Evolutionary conservation across 169 alveolate genomes (phyloP).

Genomic region (Cyclospora cayetanensis): DNA sequence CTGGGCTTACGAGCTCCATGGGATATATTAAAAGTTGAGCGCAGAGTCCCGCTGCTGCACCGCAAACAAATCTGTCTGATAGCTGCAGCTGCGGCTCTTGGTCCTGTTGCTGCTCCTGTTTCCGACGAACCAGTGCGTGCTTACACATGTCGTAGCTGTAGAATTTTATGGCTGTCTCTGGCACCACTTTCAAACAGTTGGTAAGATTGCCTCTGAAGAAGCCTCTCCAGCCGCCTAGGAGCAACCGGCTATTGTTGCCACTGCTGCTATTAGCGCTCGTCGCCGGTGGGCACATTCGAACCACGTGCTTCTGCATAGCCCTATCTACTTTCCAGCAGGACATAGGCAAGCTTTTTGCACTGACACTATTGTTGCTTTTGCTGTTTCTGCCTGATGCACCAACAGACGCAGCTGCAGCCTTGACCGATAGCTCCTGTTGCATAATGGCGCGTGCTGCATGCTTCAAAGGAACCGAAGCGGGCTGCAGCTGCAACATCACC

Average conservation of each 20-base stretch:
- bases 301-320: not conserved
- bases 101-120: conserved; percentile 31
- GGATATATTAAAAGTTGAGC: conserved; percentile 77
- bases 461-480: conserved; percentile 42
- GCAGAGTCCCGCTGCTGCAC: conserved; percentile 73
- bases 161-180: conserved; percentile 75
- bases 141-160: conserved; percentile 73
- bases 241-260: conserved; percentile 21
- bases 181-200: conserved; percentile 74
- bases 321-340: not conserved
- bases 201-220: conserved; percentile 78
- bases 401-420: conserved; percentile 18
- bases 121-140: conserved; percentile 40
- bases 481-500: conserved; percentile 74
- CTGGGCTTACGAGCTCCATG: conserved; percentile 76
- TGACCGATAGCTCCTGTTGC: conserved; percentile 52
- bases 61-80: conserved; percentile 75
- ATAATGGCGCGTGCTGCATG: conserved; percentile 36
- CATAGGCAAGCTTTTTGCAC: not conserved
- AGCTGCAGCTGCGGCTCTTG: conserved; percentile 62
- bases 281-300: not conserved
- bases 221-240: conserved; percentile 71
- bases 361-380: not conserved
- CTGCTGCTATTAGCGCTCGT: not conserved
- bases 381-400: not conserved